These are phyloP conservation scores for Tremella mesenterica DNA, from an alignment of 768 basidiomycete species.

Conservation along the genomic window DNA sequence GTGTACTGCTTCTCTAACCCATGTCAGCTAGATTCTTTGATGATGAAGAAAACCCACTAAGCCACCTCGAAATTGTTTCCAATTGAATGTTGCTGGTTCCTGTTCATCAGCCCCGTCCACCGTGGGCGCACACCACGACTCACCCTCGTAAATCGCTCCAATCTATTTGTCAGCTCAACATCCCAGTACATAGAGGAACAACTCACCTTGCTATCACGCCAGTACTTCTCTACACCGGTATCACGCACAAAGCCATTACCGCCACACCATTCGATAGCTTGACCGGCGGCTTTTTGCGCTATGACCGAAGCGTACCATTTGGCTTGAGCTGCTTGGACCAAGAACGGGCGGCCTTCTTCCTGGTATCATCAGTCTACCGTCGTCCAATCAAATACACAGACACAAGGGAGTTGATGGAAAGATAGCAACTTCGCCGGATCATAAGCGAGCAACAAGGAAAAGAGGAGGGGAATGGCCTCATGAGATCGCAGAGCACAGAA, in stretches of 20 bases:
- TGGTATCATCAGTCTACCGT: constrained; percentile 38
- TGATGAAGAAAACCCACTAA: constrained; percentile 46
- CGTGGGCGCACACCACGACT: background rate
- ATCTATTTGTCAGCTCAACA: constrained; percentile 16
- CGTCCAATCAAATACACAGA: too few relatives aligned
- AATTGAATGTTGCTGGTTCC: constrained; percentile 94
- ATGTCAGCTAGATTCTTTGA: background rate
- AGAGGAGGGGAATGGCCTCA: too few relatives aligned
- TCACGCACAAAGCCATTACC: constrained; percentile 54
- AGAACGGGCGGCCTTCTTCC: constrained; percentile 77
- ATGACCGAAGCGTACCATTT: constrained; percentile 65
- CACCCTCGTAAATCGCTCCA: constrained; percentile 48
- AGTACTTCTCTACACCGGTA: constrained; percentile 78
- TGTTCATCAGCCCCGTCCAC: constrained; percentile 1
- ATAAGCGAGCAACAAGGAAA: too few relatives aligned
- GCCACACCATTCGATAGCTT: constrained; percentile 94
- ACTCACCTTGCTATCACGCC: constrained; percentile 70
- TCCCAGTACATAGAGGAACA: background rate
- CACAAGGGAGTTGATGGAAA: too few relatives aligned
- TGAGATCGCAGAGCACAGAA: too few relatives aligned
- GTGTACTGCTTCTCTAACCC: constrained; percentile 1
- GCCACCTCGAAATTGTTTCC: constrained; percentile 85
- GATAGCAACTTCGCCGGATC: too few relatives aligned
- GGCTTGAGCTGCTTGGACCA: constrained; percentile 95
- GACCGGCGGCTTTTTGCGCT: constrained; percentile 76